phyloP scores from a whole-genome alignment of 2,329 filamentous ascomycete genomes.

The Dactylellina drechsleri region DNA sequence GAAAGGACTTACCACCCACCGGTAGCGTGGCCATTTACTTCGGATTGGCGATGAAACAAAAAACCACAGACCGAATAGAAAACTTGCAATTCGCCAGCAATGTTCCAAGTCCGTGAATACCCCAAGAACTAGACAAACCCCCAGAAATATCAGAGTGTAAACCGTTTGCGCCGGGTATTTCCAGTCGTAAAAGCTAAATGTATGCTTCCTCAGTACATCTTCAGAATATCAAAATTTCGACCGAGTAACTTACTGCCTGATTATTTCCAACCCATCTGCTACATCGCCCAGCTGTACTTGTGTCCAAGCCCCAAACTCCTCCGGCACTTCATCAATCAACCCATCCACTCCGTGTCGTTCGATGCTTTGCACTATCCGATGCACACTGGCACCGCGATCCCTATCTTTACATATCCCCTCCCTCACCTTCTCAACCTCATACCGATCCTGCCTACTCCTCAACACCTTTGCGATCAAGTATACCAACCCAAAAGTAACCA shows the following conservation, averaged over 20 bases:
- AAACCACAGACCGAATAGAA: slow-evolving; percentile 45
- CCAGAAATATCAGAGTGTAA: slow-evolving; percentile 31
- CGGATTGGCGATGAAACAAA: slow-evolving; percentile 37
- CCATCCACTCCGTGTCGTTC: slow-evolving; percentile 29
- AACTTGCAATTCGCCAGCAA: slow-evolving; percentile 36
- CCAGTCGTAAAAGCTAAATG: slow-evolving; percentile 42
- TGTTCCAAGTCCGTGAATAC: slow-evolving; percentile 30
- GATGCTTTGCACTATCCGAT: slow-evolving; percentile 19
- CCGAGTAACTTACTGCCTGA: slow-evolving; percentile 25
- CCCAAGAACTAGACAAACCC: slow-evolving; percentile 20
- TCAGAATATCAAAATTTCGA: neutral
- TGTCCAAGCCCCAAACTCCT: slow-evolving; percentile 21
- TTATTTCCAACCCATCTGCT: slow-evolving; percentile 35
- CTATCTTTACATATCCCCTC: slow-evolving; percentile 20
- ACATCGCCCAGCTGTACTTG: slow-evolving; percentile 37
- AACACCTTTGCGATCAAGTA: slow-evolving; percentile 42
- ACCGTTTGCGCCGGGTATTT: slow-evolving; percentile 31
- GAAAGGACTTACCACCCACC: slow-evolving; percentile 37
- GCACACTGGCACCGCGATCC: slow-evolving; percentile 17
- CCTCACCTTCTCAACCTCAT: slow-evolving; percentile 39
- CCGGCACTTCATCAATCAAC: slow-evolving; percentile 39
- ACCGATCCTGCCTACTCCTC: slow-evolving; percentile 36
- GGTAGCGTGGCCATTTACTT: slow-evolving; percentile 33
- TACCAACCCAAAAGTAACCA: slow-evolving; percentile 33
- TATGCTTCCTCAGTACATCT: neutral